A percentile compares a stretch with the other conserved stretches of the same genome.
phyloP scores from a whole-genome alignment of 176 grass and related monocot species.

The Rhipidocladum racemiflorum region DNA sequence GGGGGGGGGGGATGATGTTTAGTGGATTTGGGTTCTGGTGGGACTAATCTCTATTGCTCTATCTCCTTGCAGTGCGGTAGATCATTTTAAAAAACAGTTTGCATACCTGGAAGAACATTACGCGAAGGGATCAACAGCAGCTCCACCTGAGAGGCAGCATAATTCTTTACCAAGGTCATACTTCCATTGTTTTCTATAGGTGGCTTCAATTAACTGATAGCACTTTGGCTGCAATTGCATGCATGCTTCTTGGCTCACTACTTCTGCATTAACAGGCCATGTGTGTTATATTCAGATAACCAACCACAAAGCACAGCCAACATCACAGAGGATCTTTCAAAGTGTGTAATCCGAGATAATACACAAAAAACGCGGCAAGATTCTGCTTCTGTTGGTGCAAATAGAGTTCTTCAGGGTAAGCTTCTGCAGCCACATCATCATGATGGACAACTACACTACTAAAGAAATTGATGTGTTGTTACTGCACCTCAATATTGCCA shows the following conservation, averaged over 20 bases:
- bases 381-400: slow-evolving; percentile 41
- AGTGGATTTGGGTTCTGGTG: not conserved
- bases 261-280: slow-evolving; percentile 43
- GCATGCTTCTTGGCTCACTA: not conserved
- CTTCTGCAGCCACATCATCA: not conserved
- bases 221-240: slow-evolving; percentile 7
- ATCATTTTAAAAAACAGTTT: slow-evolving; percentile 94
- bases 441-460: not conserved
- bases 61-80: slow-evolving; percentile 66
- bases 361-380: slow-evolving; percentile 40
- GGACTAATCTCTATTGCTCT: slow-evolving; percentile 30
- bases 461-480: not conserved
- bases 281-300: slow-evolving; percentile 64
- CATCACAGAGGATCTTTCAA: slow-evolving; percentile 76
- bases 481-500: not conserved
- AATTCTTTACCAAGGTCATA: slow-evolving; percentile 79
- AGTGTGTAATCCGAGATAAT: slow-evolving; percentile 74
- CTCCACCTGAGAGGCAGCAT: slow-evolving; percentile 87
- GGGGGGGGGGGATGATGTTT: not conserved
- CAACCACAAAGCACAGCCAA: slow-evolving; percentile 44
- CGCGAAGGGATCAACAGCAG: slow-evolving; percentile 60
- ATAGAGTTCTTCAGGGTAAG: slow-evolving; percentile 60
- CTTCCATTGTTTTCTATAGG: slow-evolving; percentile 11
- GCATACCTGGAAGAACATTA: slow-evolving; percentile 92
- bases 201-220: slow-evolving; percentile 6